Base-by-base conservation (phyloP, 2,329 filamentous ascomycete species). In the Aspergillus sclerotialis region DNA sequence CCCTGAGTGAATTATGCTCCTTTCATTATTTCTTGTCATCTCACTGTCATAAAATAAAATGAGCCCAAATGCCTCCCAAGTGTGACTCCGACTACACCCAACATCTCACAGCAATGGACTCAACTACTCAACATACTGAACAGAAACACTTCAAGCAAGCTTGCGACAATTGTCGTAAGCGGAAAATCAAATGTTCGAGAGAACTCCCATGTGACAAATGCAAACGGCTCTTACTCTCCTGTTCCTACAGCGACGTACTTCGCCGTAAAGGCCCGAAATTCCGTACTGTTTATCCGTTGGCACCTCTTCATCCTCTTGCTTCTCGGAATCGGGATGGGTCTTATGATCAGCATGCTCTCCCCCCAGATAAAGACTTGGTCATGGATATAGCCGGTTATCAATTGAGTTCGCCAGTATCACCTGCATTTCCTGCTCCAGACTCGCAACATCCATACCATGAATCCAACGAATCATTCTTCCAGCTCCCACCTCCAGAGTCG, bases 141-240 rank as follows among this genome's bases (percentile, higher is more conserved):
- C 46, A 7, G 34, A 44, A 48, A 26, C 49, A 51, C 28, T 32
- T 48, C 15, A 63, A 61, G 37, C 60, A 63, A 42, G 58, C 60
- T 29, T 64, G 60, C 38, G 60, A 64, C 35, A 63, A 62, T 35
- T 67, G 63, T 47, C 55, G 63, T 18, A 50, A 55, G 11, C 58
- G 63, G 30, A 67, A 66, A 37, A 61, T 67, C 36, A 67, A 63
- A 50, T 67, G 63, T 37, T 55, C 53, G 29, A 57, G 53, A 48
- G 60, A 53, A 43, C 49, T 48, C 10, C 63, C 63, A 2, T 67
- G 63, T 43, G 60, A 67, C 32, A 65, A 61, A 40, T 64, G 60
- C 28, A 49, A 56, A 25, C 50, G 54, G 2, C 44, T 62, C 14
- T 48, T 63, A 12, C 46, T 63, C 12, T 58, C 53, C 7, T 64